A percentile compares a stretch with the other conserved stretches of the same genome.
Evolutionary conservation across 257 asterid genomes (phyloP).

Genomic region (Fraxinus cuspidata): DNA sequence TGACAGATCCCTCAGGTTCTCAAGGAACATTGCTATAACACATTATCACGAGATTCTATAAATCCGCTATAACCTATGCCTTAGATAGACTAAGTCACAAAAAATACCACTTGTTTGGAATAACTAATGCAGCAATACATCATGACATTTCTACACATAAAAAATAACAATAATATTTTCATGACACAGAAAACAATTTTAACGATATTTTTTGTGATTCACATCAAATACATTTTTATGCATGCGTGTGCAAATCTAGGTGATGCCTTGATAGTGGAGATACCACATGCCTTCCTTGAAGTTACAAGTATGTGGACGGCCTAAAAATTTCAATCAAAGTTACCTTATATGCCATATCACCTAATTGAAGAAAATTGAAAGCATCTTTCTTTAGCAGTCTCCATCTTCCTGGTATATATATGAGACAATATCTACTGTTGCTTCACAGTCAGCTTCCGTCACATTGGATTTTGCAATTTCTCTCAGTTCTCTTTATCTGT

Average conservation of each 20-base stretch:
- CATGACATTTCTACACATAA: neutral
- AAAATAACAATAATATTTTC: too few species aligned
- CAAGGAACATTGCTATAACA: neutral
- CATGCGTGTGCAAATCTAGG: neutral
- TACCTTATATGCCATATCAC: neutral
- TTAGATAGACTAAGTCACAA: neutral
- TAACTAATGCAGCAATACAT: neutral
- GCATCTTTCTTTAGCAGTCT: neutral
- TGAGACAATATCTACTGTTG: neutral
- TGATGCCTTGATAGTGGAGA: neutral
- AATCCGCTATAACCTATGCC: neutral
- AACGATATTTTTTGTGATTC: neutral
- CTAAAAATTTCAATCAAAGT: neutral
- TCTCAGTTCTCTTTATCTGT: neutral
- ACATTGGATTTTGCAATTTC: neutral
- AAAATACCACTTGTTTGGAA: neutral
- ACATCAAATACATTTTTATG: neutral
- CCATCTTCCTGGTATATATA: neutral
- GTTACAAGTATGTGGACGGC: neutral
- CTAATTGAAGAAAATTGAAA: neutral
- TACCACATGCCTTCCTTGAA: neutral
- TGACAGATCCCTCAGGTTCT: neutral
- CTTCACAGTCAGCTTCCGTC: neutral
- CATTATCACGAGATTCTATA: neutral
- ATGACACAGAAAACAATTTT: neutral